These are phyloP conservation scores for Teratosphaeriaceae sp. DNA, from an alignment of 2,329 filamentous ascomycete genomes.

Conservation along the genomic window DNA sequence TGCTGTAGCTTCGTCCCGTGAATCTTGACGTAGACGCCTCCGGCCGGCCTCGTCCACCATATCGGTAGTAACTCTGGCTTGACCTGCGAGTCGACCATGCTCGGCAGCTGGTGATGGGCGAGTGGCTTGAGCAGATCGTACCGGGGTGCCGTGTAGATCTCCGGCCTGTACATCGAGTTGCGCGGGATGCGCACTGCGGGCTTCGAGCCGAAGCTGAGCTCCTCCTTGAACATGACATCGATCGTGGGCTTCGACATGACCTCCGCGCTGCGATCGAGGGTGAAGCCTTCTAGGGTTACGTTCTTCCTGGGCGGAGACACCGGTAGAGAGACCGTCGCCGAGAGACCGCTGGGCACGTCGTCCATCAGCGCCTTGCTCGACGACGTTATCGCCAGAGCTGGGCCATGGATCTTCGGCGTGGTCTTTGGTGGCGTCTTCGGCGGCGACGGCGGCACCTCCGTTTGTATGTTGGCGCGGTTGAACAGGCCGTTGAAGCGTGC, in stretches of 20 bases:
- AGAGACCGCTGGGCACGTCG: conserved; percentile 41
- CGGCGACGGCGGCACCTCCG: conserved; percentile 30
- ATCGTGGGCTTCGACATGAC: conserved; percentile 34
- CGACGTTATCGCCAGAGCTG: conserved; percentile 49
- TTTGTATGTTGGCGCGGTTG: conserved; percentile 51
- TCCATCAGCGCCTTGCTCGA: conserved; percentile 63
- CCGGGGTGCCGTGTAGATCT: conserved; percentile 8
- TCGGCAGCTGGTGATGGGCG: conserved; percentile 11
- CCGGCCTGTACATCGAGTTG: conserved; percentile 17
- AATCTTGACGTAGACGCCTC: conserved; percentile 23
- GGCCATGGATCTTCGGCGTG: conserved; percentile 33
- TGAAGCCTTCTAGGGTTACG: conserved; percentile 16
- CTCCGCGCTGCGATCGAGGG: conserved; percentile 28
- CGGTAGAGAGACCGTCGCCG: conserved; percentile 66
- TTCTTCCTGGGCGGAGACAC: conserved; percentile 10
- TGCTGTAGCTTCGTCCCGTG: conserved; percentile 18
- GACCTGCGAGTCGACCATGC: conserved; percentile 10
- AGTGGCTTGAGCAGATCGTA: conserved; percentile 15
- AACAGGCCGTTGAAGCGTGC: conserved; percentile 74
- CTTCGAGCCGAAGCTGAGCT: conserved; percentile 42
- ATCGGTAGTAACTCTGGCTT: background rate
- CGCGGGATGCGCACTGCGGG: conserved; percentile 30
- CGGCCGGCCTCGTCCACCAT: conserved; percentile 9
- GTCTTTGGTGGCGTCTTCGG: conserved; percentile 35
- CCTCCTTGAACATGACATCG: conserved; percentile 37